Percentiles rank a stretch among this genome's conserved stretches.
Evolutionary conservation across 306 rosid genomes (phyloP).

Genomic region (Morella rubra): DNA sequence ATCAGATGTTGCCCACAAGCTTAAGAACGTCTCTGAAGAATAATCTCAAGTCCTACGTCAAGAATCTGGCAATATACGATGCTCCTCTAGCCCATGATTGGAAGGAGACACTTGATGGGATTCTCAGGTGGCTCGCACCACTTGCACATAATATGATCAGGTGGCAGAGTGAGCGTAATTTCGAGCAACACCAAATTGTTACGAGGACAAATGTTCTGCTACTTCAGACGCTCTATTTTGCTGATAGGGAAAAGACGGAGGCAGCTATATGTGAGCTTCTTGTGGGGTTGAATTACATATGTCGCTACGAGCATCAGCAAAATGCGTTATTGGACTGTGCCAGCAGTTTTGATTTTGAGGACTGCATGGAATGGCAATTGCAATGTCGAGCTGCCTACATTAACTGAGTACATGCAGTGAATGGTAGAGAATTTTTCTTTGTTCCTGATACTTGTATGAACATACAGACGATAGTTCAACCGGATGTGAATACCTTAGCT

Average conservation of each 20-base stretch:
- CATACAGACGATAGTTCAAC: constrained; percentile 23
- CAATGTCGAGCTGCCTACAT: constrained; percentile 61
- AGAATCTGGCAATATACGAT: constrained; percentile 84
- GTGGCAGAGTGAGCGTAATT: constrained; percentile 96
- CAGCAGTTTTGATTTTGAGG: constrained; percentile 88
- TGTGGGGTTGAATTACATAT: constrained; percentile 87
- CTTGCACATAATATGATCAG: constrained; percentile 90
- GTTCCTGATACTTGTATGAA: constrained; percentile 28
- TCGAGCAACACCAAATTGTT: constrained; percentile 78
- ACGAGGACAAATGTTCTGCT: constrained; percentile 71
- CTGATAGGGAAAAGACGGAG: constrained; percentile 78
- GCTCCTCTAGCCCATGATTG: constrained; percentile 98
- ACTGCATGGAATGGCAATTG: constrained; percentile 83
- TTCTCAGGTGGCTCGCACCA: constrained; percentile 78
- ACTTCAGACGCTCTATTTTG: constrained; percentile 82
- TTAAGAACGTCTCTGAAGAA: constrained; percentile 67
- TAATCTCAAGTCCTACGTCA: constrained; percentile 74
- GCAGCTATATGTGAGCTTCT: constrained; percentile 81
- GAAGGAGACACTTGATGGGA: constrained; percentile 82
- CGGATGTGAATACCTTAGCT: constrained; percentile 46
- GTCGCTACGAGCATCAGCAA: constrained; percentile 93
- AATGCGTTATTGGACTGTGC: constrained; percentile 86
- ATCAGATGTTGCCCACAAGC: constrained; percentile 87
- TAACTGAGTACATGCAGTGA: constrained; percentile 41
- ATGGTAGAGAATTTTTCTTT: constrained; percentile 37